Conservation (phyloP, 140 eudicot genomes). For the Anethum foeniculum region DNA sequence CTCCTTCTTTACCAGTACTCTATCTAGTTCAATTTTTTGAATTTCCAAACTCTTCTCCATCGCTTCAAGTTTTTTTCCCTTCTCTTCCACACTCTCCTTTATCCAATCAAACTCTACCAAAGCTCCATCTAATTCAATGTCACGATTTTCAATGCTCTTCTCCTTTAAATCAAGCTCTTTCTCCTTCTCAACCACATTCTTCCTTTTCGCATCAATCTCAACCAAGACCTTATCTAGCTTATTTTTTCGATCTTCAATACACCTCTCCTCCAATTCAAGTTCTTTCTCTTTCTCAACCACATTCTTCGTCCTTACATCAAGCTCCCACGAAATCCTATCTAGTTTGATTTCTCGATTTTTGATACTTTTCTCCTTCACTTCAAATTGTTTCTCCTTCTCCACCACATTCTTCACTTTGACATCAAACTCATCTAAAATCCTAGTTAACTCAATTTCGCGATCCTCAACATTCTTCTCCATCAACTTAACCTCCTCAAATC, state of each 20-base stretch:
- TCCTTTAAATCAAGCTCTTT: background rate
- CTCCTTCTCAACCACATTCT: slow-evolving; percentile 3
- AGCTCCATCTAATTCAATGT: background rate
- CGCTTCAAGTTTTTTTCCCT: background rate
- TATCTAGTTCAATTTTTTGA: background rate
- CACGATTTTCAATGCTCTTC: slow-evolving; percentile 1
- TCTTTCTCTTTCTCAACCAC: background rate
- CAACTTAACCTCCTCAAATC: slow-evolving; percentile 9
- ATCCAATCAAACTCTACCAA: background rate
- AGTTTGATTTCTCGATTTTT: background rate
- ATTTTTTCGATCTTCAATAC: background rate
- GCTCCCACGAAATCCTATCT: background rate
- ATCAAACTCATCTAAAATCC: background rate
- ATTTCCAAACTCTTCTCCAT: background rate
- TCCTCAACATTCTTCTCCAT: slow-evolving; percentile 12
- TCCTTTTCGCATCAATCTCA: background rate
- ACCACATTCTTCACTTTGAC: background rate
- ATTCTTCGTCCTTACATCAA: background rate
- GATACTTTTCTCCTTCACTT: background rate
- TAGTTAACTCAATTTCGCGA: background rate
- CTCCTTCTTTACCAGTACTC: background rate
- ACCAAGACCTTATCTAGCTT: background rate
- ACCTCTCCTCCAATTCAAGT: background rate
- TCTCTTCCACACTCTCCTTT: background rate
- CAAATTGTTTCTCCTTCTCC: background rate